Conservation (phyloP, 345 rosid genomes). For the Cardamine resedifolia region DNA sequence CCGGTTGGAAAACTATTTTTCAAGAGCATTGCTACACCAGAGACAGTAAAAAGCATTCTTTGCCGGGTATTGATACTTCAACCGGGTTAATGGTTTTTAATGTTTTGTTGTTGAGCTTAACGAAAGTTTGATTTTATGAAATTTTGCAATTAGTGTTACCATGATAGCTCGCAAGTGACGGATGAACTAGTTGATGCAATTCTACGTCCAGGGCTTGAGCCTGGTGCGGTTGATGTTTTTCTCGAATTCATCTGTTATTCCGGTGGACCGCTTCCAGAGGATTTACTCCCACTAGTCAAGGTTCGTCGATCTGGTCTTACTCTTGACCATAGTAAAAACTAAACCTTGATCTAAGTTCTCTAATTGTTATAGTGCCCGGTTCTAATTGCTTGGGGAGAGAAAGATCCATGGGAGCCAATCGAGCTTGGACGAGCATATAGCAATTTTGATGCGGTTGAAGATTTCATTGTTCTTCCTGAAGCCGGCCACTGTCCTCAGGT, state of each 20-base stretch:
- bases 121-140: background rate
- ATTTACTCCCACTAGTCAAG: constrained; percentile 75
- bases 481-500: constrained; percentile 98
- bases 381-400: constrained; percentile 89
- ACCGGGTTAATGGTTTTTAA: background rate
- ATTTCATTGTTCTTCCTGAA: constrained; percentile 67
- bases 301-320: constrained; percentile 35
- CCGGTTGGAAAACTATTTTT: constrained; percentile 62
- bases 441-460: constrained; percentile 65
- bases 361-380: constrained; percentile 64
- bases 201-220: constrained; percentile 87
- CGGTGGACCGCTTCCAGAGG: constrained; percentile 88
- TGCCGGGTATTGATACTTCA: constrained; percentile 53
- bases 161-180: constrained; percentile 78
- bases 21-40: constrained; percentile 64
- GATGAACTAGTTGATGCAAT: constrained; percentile 82
- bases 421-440: constrained; percentile 69
- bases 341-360: constrained; percentile 12
- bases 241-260: constrained; percentile 95
- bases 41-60: constrained; percentile 70
- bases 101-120: constrained; percentile 6
- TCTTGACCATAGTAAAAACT: constrained; percentile 5
- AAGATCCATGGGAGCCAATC: constrained; percentile 95
- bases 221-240: constrained; percentile 85
- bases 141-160: constrained; percentile 69